Evolutionary conservation across 768 basidiomycete genomes (phyloP).

Genomic region (Leccinellum rugosiceps): DNA sequence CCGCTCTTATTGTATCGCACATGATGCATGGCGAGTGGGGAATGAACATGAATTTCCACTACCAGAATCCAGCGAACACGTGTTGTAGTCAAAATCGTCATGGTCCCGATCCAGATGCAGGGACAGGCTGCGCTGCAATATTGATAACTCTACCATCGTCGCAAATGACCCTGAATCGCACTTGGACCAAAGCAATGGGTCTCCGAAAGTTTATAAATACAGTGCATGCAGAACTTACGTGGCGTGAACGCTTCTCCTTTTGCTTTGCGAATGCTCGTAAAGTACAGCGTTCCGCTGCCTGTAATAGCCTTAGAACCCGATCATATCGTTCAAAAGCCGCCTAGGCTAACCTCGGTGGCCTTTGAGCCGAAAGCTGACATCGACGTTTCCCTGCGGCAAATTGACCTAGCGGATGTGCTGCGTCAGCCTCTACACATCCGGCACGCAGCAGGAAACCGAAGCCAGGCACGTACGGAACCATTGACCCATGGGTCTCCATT

Average conservation of each 20-base stretch:
- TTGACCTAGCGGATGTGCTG: conserved; percentile 48
- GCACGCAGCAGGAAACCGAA: not conserved
- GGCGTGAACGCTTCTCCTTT: conserved; percentile 71
- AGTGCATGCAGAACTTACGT: conserved; percentile 34
- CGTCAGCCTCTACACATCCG: not conserved
- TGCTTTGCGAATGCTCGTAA: conserved; percentile 75
- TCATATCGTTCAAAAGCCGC: not conserved
- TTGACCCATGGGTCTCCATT: conserved; percentile 72
- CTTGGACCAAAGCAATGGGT: conserved; percentile 32
- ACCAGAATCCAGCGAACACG: not conserved
- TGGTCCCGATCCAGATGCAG: not conserved
- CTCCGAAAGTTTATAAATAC: not conserved
- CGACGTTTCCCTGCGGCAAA: conserved; percentile 72
- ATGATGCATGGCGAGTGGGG: not conserved
- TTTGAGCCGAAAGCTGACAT: conserved; percentile 71
- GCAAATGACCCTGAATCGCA: conserved; percentile 65
- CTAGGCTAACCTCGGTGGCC: conserved; percentile 66
- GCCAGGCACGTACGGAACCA: conserved; percentile 55
- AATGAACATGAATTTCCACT: not conserved
- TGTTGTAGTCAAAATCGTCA: not conserved
- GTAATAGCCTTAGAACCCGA: not conserved
- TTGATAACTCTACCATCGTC: conserved; percentile 55
- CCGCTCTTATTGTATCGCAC: not conserved
- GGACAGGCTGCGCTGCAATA: conserved; percentile 9
- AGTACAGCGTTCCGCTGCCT: conserved; percentile 78